These are phyloP conservation scores for Elsinoe fawcettii DNA, from an alignment of 2,329 filamentous ascomycete genomes.

Conservation along the genomic window DNA sequence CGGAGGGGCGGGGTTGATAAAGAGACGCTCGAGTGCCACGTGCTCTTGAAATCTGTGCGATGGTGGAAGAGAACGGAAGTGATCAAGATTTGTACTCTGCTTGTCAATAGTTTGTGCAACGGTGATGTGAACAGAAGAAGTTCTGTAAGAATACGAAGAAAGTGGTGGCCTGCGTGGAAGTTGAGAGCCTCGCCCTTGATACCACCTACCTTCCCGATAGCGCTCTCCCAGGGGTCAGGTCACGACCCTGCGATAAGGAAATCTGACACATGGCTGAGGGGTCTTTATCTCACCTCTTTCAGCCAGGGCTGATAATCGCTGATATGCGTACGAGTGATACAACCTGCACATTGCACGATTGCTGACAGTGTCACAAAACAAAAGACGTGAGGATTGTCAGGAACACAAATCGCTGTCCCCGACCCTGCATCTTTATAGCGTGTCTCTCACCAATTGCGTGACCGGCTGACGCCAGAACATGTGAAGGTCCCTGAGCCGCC, in stretches of 20 bases:
- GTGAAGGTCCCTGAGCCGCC: not conserved
- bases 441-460: slow-evolving; percentile 5
- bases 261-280: slow-evolving; percentile 12
- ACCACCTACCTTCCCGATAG: slow-evolving; percentile 12
- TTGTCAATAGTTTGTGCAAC: not conserved
- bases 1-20: not conserved
- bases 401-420: slow-evolving; percentile 1
- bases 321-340: not conserved
- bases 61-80: not conserved
- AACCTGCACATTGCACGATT: not conserved
- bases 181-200: slow-evolving; percentile 10
- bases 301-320: not conserved
- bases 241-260: slow-evolving; percentile 7
- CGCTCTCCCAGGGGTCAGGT: slow-evolving; percentile 7
- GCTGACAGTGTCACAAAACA: not conserved
- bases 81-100: slow-evolving; percentile 2
- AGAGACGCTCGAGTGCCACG: not conserved
- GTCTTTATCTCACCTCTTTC: not conserved
- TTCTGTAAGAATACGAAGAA: not conserved
- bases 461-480: not conserved
- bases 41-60: not conserved
- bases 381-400: slow-evolving; percentile 5
- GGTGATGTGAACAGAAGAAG: not conserved
- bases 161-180: slow-evolving; percentile 3
- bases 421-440: slow-evolving; percentile 14